Percentiles rank a stretch among this genome's conserved stretches.
These are phyloP conservation scores for Talaromyces nanjingensis DNA, from an alignment of 495 filamentous ascomycete genomes.

Conservation along the genomic window DNA sequence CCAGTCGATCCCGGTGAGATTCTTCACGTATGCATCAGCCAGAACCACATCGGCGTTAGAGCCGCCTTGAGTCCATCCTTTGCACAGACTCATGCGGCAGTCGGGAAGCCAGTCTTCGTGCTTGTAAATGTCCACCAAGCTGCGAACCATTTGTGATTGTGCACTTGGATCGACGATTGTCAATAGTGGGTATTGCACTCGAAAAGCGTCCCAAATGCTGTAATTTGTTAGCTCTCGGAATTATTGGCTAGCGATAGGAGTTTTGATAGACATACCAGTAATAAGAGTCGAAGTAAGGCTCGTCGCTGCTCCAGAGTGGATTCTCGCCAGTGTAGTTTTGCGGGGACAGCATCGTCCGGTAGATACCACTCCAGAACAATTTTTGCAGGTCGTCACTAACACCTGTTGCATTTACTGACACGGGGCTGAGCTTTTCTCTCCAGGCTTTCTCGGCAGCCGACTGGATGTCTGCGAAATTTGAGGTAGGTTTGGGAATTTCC, in stretches of 20 bases:
- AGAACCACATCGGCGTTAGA: slow-evolving; percentile 47
- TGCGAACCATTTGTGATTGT: slow-evolving; percentile 50
- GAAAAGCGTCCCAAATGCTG: slow-evolving; percentile 13
- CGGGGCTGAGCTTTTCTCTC: slow-evolving; percentile 47
- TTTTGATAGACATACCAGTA: slow-evolving; percentile 8
- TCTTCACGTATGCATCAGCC: slow-evolving; percentile 12
- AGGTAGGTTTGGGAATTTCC: slow-evolving; percentile 46
- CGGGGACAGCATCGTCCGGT: slow-evolving; percentile 57
- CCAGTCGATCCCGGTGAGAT: slow-evolving; percentile 39
- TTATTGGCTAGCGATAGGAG: neutral
- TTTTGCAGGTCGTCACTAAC: slow-evolving; percentile 36
- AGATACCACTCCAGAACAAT: slow-evolving; percentile 56
- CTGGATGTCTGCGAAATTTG: slow-evolving; percentile 39
- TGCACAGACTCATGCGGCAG: slow-evolving; percentile 47
- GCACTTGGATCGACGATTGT: slow-evolving; percentile 52
- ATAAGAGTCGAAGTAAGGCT: slow-evolving; percentile 58
- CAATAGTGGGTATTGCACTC: slow-evolving; percentile 38
- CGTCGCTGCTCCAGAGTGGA: slow-evolving; percentile 49
- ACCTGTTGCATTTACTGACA: slow-evolving; percentile 41
- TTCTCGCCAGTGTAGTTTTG: slow-evolving; percentile 66
- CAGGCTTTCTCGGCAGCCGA: slow-evolving; percentile 42
- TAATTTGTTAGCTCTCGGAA: slow-evolving; percentile 14
- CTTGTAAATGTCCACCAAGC: slow-evolving; percentile 25
- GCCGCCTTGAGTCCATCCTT: slow-evolving; percentile 59
- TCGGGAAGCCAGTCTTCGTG: slow-evolving; percentile 37